Conservation (phyloP, 306 rosid species). For the Myrica gale region DNA sequence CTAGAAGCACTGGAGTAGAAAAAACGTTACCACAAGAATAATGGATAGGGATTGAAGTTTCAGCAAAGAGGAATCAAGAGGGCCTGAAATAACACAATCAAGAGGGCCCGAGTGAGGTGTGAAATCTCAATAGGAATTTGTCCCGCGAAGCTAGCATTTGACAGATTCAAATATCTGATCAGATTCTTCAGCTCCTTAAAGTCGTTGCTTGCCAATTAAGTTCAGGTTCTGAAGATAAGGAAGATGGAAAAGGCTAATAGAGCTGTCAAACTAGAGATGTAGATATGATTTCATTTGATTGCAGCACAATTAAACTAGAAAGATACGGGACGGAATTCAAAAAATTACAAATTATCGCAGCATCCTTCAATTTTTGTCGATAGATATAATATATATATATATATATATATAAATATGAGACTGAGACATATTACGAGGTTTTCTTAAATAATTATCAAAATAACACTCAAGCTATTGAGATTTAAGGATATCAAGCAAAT, state of each 20-base stretch:
- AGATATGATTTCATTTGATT: no score
- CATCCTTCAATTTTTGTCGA: no score
- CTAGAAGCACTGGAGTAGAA: slow-evolving; percentile 24
- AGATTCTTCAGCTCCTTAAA: background rate
- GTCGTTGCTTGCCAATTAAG: background rate
- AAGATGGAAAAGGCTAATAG: slow-evolving; percentile 32
- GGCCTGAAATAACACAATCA: background rate
- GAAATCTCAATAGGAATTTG: slow-evolving; percentile 35
- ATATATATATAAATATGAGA: no score
- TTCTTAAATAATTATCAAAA: no score
- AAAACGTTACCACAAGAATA: slow-evolving; percentile 11
- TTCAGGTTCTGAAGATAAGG: slow-evolving; percentile 19
- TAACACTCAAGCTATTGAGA: no score
- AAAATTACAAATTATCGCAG: no score
- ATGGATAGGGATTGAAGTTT: slow-evolving; percentile 31
- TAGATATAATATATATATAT: no score
- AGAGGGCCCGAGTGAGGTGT: slow-evolving; percentile 14
- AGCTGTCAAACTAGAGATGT: slow-evolving; percentile 14
- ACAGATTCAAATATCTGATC: slow-evolving; percentile 21
- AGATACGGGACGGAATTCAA: background rate
- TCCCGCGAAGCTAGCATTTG: slow-evolving; percentile 27
- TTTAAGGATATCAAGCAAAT: no score
- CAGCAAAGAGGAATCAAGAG: slow-evolving; percentile 19
- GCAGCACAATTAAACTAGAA: no score
- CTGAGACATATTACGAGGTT: no score